Conservation (phyloP, 2,329 filamentous ascomycete genomes). For the Incumbomyces lentus region DNA sequence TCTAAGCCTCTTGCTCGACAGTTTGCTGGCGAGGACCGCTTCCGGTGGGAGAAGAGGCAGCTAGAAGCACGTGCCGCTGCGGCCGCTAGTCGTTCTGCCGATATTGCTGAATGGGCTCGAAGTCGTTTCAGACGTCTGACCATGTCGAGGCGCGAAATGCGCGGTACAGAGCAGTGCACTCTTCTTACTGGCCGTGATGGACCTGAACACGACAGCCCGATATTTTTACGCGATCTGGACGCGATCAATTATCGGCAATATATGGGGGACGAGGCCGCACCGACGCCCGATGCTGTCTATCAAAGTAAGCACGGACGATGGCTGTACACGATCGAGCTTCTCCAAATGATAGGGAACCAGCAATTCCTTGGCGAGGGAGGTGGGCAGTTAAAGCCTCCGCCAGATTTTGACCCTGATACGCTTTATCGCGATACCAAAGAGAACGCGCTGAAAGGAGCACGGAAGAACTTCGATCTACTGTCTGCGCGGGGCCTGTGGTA, state of each 20-base stretch:
- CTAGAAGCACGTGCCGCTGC: slow-evolving; percentile 17
- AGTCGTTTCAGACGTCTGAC: slow-evolving; percentile 11
- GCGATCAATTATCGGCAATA: slow-evolving; percentile 18
- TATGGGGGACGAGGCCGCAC: slow-evolving; percentile 12
- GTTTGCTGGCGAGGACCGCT: slow-evolving; percentile 16
- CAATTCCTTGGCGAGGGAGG: background rate
- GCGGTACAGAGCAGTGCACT: slow-evolving; percentile 12
- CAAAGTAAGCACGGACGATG: slow-evolving; percentile 20
- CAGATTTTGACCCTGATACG: background rate
- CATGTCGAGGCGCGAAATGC: slow-evolving; percentile 20
- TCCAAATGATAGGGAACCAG: slow-evolving; percentile 2
- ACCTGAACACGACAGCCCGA: slow-evolving; percentile 15
- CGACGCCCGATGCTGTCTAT: slow-evolving; percentile 16
- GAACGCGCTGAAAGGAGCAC: background rate
- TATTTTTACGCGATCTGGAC: slow-evolving; percentile 20
- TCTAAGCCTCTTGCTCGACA: slow-evolving; percentile 20
- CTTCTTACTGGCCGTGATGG: slow-evolving; percentile 14
- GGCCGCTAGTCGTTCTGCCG: slow-evolving; percentile 16
- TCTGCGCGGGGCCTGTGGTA: background rate
- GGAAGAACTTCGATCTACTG: background rate
- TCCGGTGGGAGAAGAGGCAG: slow-evolving; percentile 19
- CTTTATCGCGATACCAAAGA: background rate
- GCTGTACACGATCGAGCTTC: slow-evolving; percentile 14
- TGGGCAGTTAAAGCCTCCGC: background rate
- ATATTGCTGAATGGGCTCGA: slow-evolving; percentile 19